Conservation (phyloP, 257 asterid species). For the Eustoma russellianum region DNA sequence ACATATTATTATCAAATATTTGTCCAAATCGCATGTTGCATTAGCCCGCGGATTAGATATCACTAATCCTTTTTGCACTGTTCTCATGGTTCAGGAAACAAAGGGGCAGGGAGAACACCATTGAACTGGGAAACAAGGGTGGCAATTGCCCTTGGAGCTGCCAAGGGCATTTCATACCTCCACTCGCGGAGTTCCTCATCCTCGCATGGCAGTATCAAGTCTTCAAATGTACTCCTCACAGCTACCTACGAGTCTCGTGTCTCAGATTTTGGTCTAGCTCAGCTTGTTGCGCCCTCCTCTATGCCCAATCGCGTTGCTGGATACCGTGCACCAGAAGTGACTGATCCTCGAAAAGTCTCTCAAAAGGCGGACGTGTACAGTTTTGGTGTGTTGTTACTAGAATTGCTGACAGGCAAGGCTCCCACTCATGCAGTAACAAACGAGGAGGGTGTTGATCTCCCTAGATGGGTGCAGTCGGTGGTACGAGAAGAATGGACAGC, state of each 20-base stretch:
- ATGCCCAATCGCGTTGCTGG: constrained; percentile 16
- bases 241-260: constrained; percentile 23
- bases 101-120: constrained; percentile 6
- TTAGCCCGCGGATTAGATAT: not conserved
- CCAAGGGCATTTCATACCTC: constrained; percentile 36
- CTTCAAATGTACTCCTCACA: constrained; percentile 48
- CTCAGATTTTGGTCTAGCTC: constrained; percentile 39
- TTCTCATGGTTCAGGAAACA: constrained; percentile 16
- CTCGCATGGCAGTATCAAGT: constrained; percentile 55
- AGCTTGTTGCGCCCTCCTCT: constrained; percentile 22
- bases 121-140: constrained; percentile 32
- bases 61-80: not conserved
- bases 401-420: constrained; percentile 32
- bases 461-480: constrained; percentile 34
- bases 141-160: constrained; percentile 31
- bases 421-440: constrained; percentile 16
- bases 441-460: constrained; percentile 38
- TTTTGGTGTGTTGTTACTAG: constrained; percentile 40
- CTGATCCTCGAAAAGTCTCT: constrained; percentile 19
- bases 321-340: constrained; percentile 49
- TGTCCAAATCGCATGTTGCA: too few relatives aligned
- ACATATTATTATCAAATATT: too few relatives aligned
- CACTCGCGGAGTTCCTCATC: constrained; percentile 29
- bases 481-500: constrained; percentile 23
- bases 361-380: constrained; percentile 48